Evolutionary conservation across 2,329 filamentous ascomycete species (phyloP), one percentile per base, ranked within the genome.

Genomic region (Cladosporium sp.): DNA sequence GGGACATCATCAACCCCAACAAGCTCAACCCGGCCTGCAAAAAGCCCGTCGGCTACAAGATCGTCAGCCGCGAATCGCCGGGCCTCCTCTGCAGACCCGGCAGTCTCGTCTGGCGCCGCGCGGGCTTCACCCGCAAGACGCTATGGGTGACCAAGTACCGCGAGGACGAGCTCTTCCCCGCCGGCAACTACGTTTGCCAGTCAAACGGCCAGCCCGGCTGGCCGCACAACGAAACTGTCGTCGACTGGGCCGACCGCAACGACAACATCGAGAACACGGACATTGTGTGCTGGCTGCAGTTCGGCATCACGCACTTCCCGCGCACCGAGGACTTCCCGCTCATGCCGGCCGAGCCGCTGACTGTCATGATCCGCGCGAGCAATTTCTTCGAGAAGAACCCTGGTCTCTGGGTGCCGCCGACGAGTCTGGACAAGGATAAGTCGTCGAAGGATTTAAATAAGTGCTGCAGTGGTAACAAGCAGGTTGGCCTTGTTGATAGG

Each of bases 311-410:
- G 32, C 83, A 85, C 68, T 70, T 64, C 65, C 82, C 82, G 5
- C 69, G 82, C 21, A 76, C 79, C 0, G 82, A 84, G 69, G 82
- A 84, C 66, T 84, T 80, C 79, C 82, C 82, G 5, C 80, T 84
- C 28, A 81, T 81, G 76, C 82, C 82, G 0, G 76, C 78, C 1
- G 82, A 84, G 68, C 81, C 81, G 48, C 79, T 82, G 67, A 78
- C 80, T 67, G 69, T 85, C 5, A 76, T 80, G 32, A 75, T 85
- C 61, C 78, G 80, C 46, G 83, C 84, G 0, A 77, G 79, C 11
- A 83, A 86, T 69, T 86, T 86, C 78, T 86, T 86, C 68, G 79
- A 78, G 3, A 77, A 75, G 46, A 86, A 86, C 57, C 84, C 84
- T 0, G 79, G 80, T 7, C 79, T 86, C 62, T 83, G 86, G 74